Percentiles rank a stretch among this genome's conserved stretches.
phyloP scores from a whole-genome alignment of 805 yeast species.

The Ogataea parapolymorpha region DNA sequence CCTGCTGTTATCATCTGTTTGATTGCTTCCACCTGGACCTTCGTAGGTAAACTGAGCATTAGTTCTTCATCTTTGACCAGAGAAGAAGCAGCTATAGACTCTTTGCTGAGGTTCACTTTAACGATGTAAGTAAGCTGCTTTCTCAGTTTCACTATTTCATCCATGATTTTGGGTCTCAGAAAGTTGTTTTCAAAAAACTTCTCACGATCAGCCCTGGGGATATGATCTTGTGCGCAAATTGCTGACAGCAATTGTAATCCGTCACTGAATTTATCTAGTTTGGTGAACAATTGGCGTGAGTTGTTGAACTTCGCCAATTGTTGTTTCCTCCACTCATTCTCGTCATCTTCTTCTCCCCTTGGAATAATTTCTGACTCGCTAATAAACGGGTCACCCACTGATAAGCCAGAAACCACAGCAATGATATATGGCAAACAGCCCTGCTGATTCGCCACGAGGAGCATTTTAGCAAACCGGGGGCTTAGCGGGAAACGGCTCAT shows the following conservation, averaged over 20 bases:
- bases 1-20: constrained; percentile 94
- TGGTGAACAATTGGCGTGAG: constrained; percentile 58
- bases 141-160: constrained; percentile 78
- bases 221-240: constrained; percentile 83
- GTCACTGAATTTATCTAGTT: constrained; percentile 73
- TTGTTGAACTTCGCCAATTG: constrained; percentile 52
- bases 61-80: constrained; percentile 38
- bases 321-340: constrained; percentile 34
- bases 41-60: constrained; percentile 64
- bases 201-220: constrained; percentile 44
- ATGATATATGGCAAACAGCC: constrained; percentile 85
- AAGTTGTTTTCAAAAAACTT: constrained; percentile 59
- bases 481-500: constrained; percentile 92
- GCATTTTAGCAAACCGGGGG: constrained; percentile 89
- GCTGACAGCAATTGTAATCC: constrained; percentile 72
- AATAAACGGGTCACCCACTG: constrained; percentile 91
- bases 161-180: constrained; percentile 76
- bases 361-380: constrained; percentile 73
- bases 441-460: constrained; percentile 82
- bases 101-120: constrained; percentile 57
- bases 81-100: constrained; percentile 50
- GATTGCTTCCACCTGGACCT: constrained; percentile 67
- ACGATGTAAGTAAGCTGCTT: constrained; percentile 77
- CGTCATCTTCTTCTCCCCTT: constrained; percentile 39
- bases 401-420: constrained; percentile 85